These are phyloP conservation scores for Geranium brycei DNA, from an alignment of 345 rosid genomes.

Conservation along the genomic window DNA sequence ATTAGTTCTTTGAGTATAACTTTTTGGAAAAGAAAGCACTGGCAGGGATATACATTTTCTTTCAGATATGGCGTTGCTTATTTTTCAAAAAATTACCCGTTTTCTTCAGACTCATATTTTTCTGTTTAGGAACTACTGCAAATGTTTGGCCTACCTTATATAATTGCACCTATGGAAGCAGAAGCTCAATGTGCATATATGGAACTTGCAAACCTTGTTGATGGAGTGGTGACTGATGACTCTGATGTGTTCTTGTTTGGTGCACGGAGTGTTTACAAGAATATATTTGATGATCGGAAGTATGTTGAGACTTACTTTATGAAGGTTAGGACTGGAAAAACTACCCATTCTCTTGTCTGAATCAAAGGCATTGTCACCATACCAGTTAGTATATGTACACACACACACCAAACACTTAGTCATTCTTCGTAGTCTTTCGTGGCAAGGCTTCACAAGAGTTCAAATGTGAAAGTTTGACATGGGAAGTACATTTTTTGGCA, in stretches of 20 bases:
- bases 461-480: background rate
- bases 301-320: conserved; percentile 90
- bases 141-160: conserved; percentile 94
- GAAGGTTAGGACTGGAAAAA: conserved; percentile 41
- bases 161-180: conserved; percentile 97
- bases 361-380: background rate
- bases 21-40: background rate
- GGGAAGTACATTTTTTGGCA: background rate
- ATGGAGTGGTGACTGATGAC: conserved; percentile 95
- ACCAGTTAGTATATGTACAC: background rate
- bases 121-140: conserved; percentile 67
- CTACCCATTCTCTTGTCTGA: background rate
- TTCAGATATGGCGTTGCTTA: too few species aligned
- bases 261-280: conserved; percentile 75
- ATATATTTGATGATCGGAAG: conserved; percentile 93
- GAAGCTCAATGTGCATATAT: conserved; percentile 94
- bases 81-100: too few species aligned
- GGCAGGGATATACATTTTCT: background rate
- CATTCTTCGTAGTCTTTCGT: background rate
- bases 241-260: conserved; percentile 94
- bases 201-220: conserved; percentile 78
- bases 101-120: background rate
- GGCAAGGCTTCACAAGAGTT: background rate
- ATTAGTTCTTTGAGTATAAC: background rate
- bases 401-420: background rate